phyloP scores from a whole-genome alignment of 495 filamentous ascomycete genomes.

The Filosporella fistucella region DNA sequence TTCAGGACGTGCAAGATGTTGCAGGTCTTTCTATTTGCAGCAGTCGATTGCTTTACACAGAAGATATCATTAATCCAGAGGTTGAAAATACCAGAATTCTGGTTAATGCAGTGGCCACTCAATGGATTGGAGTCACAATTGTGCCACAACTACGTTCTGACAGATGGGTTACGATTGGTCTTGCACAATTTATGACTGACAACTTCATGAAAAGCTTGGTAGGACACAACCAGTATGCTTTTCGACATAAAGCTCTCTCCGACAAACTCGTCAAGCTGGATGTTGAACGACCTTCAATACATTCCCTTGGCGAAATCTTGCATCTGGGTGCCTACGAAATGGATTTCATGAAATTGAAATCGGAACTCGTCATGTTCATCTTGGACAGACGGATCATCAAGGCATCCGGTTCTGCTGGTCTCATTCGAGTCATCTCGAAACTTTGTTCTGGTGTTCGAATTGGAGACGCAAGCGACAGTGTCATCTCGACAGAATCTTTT shows the following conservation, averaged over 20 bases:
- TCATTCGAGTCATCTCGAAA: constrained; percentile 77
- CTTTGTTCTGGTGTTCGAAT: constrained; percentile 79
- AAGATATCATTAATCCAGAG: constrained; percentile 76
- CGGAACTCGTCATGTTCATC: constrained; percentile 87
- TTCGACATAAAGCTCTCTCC: constrained; percentile 79
- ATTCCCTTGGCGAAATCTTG: constrained; percentile 71
- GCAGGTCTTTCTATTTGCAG: constrained; percentile 85
- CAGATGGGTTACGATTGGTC: constrained; percentile 86
- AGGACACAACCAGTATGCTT: constrained; percentile 91
- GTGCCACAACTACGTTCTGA: constrained; percentile 76
- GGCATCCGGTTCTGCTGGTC: constrained; percentile 73
- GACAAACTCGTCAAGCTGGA: constrained; percentile 82
- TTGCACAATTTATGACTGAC: constrained; percentile 90
- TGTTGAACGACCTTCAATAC: constrained; percentile 74
- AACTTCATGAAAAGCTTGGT: constrained; percentile 83
- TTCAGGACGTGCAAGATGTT: constrained; percentile 65
- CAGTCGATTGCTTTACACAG: constrained; percentile 75
- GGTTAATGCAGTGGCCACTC: constrained; percentile 79
- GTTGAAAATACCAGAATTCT: constrained; percentile 71
- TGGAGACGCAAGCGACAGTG: constrained; percentile 62
- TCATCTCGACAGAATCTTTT: constrained; percentile 70
- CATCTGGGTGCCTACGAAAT: constrained; percentile 75
- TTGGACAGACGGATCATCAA: constrained; percentile 88
- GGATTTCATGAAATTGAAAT: constrained; percentile 89
- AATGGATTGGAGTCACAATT: constrained; percentile 91